A percentile compares a stretch with the other conserved stretches of the same genome.
Conservation (phyloP, 176 grass and related monocot species). For the Tillandsia fasciculata region DNA sequence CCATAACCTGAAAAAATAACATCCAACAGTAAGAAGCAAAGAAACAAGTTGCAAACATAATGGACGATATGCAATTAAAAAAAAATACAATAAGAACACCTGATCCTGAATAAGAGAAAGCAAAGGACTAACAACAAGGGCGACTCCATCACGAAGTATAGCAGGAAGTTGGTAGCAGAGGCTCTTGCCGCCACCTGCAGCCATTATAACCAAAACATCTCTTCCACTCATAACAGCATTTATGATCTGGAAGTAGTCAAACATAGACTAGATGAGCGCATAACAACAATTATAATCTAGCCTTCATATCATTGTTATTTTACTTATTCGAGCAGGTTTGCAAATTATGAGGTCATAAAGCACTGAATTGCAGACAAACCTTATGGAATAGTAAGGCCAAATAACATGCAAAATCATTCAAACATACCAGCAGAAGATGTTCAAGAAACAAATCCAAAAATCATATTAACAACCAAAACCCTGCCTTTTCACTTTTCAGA, state of each 20-base stretch:
- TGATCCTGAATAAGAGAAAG: conserved; percentile 92
- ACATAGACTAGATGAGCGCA: background rate
- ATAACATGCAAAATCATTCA: too few relatives aligned
- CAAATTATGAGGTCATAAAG: too few relatives aligned
- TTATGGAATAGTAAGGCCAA: too few relatives aligned
- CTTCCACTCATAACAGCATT: conserved; percentile 83
- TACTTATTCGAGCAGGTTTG: too few relatives aligned
- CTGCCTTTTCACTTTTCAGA: too few relatives aligned
- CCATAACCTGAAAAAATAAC: conserved; percentile 60
- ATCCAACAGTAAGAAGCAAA: conserved; percentile 14
- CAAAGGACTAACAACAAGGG: conserved; percentile 75
- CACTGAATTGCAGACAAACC: too few relatives aligned
- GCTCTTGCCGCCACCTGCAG: conserved; percentile 88
- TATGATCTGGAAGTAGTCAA: conserved; percentile 55
- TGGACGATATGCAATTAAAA: conserved; percentile 9
- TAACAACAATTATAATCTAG: background rate
- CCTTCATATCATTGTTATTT: too few relatives aligned
- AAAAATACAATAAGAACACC: conserved; percentile 29
- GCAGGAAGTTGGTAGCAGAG: conserved; percentile 86
- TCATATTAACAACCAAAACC: too few relatives aligned
- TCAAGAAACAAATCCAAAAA: too few relatives aligned
- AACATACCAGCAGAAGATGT: too few relatives aligned
- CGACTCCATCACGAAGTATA: conserved; percentile 58
- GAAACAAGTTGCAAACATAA: background rate
- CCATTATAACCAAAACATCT: conserved; percentile 95